These are phyloP conservation scores for Fagopyrum tataricum DNA, from an alignment of 148 eudicot genomes.

Conservation along the genomic window DNA sequence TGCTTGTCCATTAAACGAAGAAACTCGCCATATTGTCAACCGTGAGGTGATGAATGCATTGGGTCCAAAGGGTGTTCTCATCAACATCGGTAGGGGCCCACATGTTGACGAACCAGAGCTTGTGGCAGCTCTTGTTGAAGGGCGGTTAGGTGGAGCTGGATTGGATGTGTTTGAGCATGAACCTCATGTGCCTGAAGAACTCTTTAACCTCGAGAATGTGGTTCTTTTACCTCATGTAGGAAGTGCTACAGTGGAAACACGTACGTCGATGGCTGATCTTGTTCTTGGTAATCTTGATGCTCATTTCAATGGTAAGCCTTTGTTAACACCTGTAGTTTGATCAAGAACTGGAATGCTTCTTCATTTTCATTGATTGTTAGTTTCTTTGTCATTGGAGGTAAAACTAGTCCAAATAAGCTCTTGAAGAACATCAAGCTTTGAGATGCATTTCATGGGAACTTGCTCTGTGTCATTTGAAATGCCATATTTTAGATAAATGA, in stretches of 20 bases:
- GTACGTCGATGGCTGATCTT: constrained; percentile 68
- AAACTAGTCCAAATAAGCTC: background rate
- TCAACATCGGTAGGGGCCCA: constrained; percentile 77
- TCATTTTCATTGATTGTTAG: background rate
- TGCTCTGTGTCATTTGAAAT: too few species aligned
- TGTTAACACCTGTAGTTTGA: constrained; percentile 65
- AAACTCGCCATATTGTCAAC: constrained; percentile 68
- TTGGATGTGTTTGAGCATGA: constrained; percentile 84
- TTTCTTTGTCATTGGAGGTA: background rate
- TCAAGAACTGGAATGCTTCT: background rate
- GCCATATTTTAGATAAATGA: too few species aligned
- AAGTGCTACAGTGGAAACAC: constrained; percentile 59
- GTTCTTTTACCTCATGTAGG: constrained; percentile 73
- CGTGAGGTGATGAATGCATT: constrained; percentile 61
- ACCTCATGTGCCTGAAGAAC: constrained; percentile 65
- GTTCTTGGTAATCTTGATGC: constrained; percentile 61
- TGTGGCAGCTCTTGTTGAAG: constrained; percentile 66
- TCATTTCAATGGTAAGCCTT: constrained; percentile 43
- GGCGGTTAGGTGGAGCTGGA: constrained; percentile 81
- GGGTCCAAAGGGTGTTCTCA: constrained; percentile 62
- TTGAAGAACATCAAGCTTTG: too few species aligned
- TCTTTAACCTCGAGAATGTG: constrained; percentile 57
- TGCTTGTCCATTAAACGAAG: constrained; percentile 46
- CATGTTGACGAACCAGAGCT: constrained; percentile 76
- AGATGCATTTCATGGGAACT: too few species aligned